Percentiles rank a stretch among this genome's conserved stretches.
These are phyloP conservation scores for Vigna reflexopilosa DNA, from an alignment of 306 rosid species.

Conservation along the genomic window DNA sequence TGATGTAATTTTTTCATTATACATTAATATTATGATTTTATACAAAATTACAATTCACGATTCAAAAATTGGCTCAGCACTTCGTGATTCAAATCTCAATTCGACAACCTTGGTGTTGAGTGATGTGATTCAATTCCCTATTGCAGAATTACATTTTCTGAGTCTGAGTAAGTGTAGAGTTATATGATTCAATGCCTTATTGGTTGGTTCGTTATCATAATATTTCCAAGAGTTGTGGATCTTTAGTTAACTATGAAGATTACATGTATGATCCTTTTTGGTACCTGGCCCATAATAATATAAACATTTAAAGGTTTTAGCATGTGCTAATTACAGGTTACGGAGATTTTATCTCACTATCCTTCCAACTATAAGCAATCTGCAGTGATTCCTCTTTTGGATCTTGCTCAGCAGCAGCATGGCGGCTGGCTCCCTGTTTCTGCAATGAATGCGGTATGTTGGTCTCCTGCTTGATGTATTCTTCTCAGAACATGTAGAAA, in stretches of 20 bases:
- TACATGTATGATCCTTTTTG: slow-evolving; percentile 9
- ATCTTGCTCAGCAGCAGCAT: slow-evolving; percentile 99
- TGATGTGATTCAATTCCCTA: not conserved
- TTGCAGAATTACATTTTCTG: not conserved
- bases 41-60: too few relatives aligned
- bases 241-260: slow-evolving; percentile 14
- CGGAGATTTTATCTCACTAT: slow-evolving; percentile 92
- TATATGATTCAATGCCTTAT: slow-evolving; percentile 19
- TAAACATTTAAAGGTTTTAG: slow-evolving; percentile 18
- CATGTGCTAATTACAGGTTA: slow-evolving; percentile 56
- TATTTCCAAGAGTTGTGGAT: slow-evolving; percentile 30
- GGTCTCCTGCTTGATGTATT: slow-evolving; percentile 30
- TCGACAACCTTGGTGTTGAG: too few relatives aligned
- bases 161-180: not conserved
- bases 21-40: too few relatives aligned
- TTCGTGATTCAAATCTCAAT: too few relatives aligned
- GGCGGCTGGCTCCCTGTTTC: slow-evolving; percentile 99
- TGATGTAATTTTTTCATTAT: too few relatives aligned
- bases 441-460: slow-evolving; percentile 95
- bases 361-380: slow-evolving; percentile 99
- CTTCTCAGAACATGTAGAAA: slow-evolving; percentile 17
- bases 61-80: too few relatives aligned
- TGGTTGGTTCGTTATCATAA: slow-evolving; percentile 26
- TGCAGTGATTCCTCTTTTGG: slow-evolving; percentile 92
- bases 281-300: not conserved